Evolutionary conservation across 192 early-diverging fungal genomes (phyloP), one percentile per base, ranked within the genome.

Genomic region (Mortierella hygrophila): DNA sequence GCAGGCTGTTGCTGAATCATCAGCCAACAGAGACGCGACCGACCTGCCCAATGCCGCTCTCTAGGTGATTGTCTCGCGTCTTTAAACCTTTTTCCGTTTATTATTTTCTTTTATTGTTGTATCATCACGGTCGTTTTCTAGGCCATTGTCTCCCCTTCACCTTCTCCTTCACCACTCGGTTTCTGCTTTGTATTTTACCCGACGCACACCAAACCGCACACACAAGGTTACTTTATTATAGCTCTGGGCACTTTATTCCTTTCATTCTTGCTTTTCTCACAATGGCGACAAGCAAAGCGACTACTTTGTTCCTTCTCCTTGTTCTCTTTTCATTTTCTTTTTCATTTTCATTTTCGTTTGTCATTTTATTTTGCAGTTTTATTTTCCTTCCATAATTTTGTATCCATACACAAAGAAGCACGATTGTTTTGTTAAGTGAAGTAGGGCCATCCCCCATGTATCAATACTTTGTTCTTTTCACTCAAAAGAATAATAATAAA

Each of bases 41-140:
- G 40, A 52, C 29, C 7, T 41, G 23, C 40, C 41, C 29, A 57
- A 16, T 13, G 35, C 47, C 10, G 26, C 26, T 54, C 40, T 41
- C 20, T 35, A 20, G 11, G 55, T 46, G 55, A n/a, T 40, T 41
- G 35, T 21, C 16, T 20, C 8, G 20, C 26, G 41, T n/a, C 42
- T 69, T 35, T 23, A 35, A 72, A 26, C 13, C 52, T 52, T 76
- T 75, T 71, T 60, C n/a, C 38, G 38, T 40, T 2, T 40, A 40
- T 60, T 76, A n/a, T 80, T 57, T 68, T 69, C 42, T 29, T 72
- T 72, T 32, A 21, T 60, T 46, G 42, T 46, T 73, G 70, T 80
- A 73, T 23, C 52, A 57, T 29, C 47, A 72, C 40, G 60, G 60
- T 65, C 60, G 3, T 65, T 65, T 32, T 65, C 26, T 32, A 71